phyloP scores from a whole-genome alignment of 257 asterid species.

The Solanum corneliomulleri region DNA sequence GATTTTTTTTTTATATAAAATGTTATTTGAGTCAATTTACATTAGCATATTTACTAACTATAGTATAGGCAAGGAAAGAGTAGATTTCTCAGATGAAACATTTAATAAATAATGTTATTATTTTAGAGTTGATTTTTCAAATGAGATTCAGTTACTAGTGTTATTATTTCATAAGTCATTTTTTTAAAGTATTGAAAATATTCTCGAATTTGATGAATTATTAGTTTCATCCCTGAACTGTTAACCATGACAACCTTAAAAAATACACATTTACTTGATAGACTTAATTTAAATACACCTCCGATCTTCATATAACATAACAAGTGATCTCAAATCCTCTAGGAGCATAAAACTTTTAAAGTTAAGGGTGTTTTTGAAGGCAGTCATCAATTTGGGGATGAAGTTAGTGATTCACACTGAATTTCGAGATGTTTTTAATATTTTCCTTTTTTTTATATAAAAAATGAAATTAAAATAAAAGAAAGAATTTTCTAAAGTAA shows the following conservation, averaged over 20 bases:
- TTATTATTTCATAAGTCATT: no score
- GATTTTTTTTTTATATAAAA: neutral
- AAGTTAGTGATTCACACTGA: no score
- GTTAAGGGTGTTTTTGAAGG: no score
- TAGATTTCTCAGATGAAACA: neutral
- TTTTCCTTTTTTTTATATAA: neutral
- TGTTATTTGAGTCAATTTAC: neutral
- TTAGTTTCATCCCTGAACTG: fast-evolving
- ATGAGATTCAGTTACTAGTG: no score
- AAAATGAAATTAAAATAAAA: neutral
- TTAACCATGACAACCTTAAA: no score
- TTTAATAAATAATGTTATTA: no score
- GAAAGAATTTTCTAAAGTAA: neutral
- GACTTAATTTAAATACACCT: neutral
- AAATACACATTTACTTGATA: no score
- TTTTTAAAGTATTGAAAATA: no score
- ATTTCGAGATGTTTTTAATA: no score
- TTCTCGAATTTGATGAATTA: no score
- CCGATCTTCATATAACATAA: no score
- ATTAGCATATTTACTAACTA: neutral
- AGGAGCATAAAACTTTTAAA: neutral
- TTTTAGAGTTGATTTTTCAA: no score
- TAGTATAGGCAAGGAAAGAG: neutral
- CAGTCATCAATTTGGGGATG: neutral
- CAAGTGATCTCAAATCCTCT: neutral